phyloP scores from a whole-genome alignment of 371 early-diverging fungal genomes.

The Mortierella sp. region DNA sequence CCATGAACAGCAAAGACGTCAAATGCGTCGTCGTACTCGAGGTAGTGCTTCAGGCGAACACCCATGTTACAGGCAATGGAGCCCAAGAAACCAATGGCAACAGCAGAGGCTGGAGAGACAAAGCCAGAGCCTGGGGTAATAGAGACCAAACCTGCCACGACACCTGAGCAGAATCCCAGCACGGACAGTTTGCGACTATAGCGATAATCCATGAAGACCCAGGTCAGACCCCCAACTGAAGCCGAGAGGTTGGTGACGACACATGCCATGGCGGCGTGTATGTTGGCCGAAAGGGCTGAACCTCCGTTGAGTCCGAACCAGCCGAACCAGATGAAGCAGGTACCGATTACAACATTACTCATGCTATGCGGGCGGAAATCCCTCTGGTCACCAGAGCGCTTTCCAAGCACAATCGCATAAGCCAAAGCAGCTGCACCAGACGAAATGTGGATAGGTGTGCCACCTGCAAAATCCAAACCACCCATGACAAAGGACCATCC shows the following conservation, averaged over 20 bases:
- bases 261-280: constrained; percentile 87
- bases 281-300: constrained; percentile 80
- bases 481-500: constrained; percentile 87
- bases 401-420: constrained; percentile 84
- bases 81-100: constrained; percentile 82
- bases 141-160: constrained; percentile 89
- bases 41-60: constrained; percentile 76
- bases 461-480: constrained; percentile 86
- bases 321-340: constrained; percentile 91
- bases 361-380: constrained; percentile 88
- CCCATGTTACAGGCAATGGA: constrained; percentile 83
- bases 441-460: constrained; percentile 92
- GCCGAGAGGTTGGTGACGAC: constrained; percentile 88
- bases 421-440: constrained; percentile 92
- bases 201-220: constrained; percentile 85
- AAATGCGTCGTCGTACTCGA: constrained; percentile 89
- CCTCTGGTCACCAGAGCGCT: constrained; percentile 74
- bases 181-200: constrained; percentile 82
- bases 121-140: constrained; percentile 94
- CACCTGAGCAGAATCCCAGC: constrained; percentile 92
- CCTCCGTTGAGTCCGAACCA: constrained; percentile 94
- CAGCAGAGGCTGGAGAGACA: constrained; percentile 81
- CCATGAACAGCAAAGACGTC: constrained; percentile 92
- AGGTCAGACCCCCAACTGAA: constrained; percentile 82
- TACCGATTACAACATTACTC: constrained; percentile 89